Base-by-base conservation (phyloP, 352 stramenopile species). In the Pythium sukuiense region DNA sequence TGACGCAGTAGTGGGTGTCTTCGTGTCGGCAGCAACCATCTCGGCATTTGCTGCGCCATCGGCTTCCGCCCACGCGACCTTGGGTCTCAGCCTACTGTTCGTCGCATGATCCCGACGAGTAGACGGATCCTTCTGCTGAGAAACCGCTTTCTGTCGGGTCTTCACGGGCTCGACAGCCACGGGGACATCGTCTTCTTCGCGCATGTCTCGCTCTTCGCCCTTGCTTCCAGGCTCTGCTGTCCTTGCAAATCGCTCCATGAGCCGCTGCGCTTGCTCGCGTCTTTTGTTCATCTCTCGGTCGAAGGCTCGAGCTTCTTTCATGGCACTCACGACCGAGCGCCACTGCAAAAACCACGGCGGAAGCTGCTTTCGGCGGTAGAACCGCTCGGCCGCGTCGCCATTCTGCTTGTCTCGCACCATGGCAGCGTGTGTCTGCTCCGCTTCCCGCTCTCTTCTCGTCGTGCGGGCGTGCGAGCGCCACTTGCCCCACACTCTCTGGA, bases 311-410 rank as follows among this genome's bases (percentile, higher is more conserved):
- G 64, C 65, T 11, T 87, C 74, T 46, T 77, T 77, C 29, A 55
- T 30, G 16, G 73, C 70, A 24, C 27, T 59, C 9, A 71, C 62
- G 18, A 61, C 68, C 18, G 43, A 53, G 1, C n/a, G 50, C 83
- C 83, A 92, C 5, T 46, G 69, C 48, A 86, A 82, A 57, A 92
- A 90, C 78, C 69, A 85, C 29, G 55, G 58, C 0, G 80, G 71
- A 20, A 92, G 54, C 20, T 65, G 67, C 39, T 69, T 80, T 3
- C 55, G 37, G 3, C 79, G 74, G 60, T 72, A 61, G 57, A 88
- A 85, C 12, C 56, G 32, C 9, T 74, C 61, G 0, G 81, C 83
- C 35, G 60, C 62, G 2, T 43, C 27, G 6, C 14, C 4, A 5
- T 59, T 12, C 6, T 55, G 45, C 65, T 78, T 75, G 20, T 76